Conservation (phyloP, 305 asterid species). For the Fraxinus sp. region DNA sequence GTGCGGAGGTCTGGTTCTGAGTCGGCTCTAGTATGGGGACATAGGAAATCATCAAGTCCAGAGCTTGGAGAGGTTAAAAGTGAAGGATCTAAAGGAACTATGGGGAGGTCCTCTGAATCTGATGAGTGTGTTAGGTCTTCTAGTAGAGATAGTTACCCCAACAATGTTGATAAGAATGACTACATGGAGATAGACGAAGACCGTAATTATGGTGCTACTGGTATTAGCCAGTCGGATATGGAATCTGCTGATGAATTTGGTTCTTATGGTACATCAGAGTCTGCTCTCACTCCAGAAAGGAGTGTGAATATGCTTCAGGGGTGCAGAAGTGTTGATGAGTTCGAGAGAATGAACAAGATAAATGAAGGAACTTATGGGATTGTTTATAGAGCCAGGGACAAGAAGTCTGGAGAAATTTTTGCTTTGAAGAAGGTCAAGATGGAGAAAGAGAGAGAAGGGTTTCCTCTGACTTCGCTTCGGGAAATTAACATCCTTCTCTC, state of each 20-base stretch:
- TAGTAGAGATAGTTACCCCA: conserved; percentile 59
- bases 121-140: conserved; percentile 61
- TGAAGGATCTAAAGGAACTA: conserved; percentile 47
- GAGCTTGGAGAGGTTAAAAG: conserved; percentile 49
- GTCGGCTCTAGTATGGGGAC: conserved; percentile 37
- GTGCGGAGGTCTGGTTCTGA: conserved; percentile 37
- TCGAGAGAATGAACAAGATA: conserved; percentile 83
- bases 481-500: conserved; percentile 89
- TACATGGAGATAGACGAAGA: conserved; percentile 51
- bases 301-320: conserved; percentile 92
- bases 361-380: conserved; percentile 96
- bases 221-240: conserved; percentile 48
- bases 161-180: conserved; percentile 40
- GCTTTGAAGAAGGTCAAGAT: conserved; percentile 96
- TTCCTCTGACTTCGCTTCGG: conserved; percentile 81
- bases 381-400: conserved; percentile 85
- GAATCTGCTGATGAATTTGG: conserved; percentile 57
- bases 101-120: conserved; percentile 48
- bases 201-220: conserved; percentile 34
- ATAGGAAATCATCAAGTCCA: conserved; percentile 48
- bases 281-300: conserved; percentile 48
- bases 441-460: conserved; percentile 92
- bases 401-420: conserved; percentile 81
- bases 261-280: conserved; percentile 49
- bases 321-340: conserved; percentile 86